Evolutionary conservation across 2,329 filamentous ascomycete genomes (phyloP), one percentile per base, ranked within the genome.

Genomic region (Alternaria arbusti): DNA sequence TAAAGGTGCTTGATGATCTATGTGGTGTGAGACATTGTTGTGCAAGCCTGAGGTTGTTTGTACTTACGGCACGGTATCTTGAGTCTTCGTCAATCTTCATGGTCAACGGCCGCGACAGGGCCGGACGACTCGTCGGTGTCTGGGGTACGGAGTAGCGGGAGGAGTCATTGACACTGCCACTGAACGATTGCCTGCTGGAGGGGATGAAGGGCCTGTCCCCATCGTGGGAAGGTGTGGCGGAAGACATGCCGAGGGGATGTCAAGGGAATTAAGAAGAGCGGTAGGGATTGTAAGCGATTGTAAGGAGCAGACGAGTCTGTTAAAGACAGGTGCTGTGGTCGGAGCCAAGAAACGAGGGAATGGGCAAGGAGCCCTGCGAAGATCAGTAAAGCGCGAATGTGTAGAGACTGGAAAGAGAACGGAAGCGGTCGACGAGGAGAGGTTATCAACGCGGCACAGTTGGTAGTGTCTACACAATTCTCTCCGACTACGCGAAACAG

Each of bases 1-100:
- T 75, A 56, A 10, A 78, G 66, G 52, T 74, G 72, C 52, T 73
- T 76, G 52, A 71, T 72, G 51, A 75, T 74, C 75, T 78, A 26
- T 3, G 5, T n/a, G 3, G 49, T 46, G 12, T 44, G 20, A 59
- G 57, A 25, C 54, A n/a, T 58, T 40, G 46, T 49, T 6, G 3
- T 9, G 32, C 7, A 25, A 26, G n/a, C 10, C 2, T 40, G 5
- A 17, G n/a, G 17, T 13, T 30, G 8, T 22, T 22, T 26, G 28
- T 22, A 69, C 68, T 56, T 66, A 73, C 72, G 22, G 72, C 70
- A 49, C 66, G 66, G 51, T 72, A 74, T 54, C 67, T 64, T 23
- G 67, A 68, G 22, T 72, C 70, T 45, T 74, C 72, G 40, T 73
- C 66, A 22, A 74, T 73, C 58, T 72, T 70, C 54, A 61, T 60